phyloP scores from a whole-genome alignment of 352 stramenopile genomes.

The Paralagenidium karlingii region DNA sequence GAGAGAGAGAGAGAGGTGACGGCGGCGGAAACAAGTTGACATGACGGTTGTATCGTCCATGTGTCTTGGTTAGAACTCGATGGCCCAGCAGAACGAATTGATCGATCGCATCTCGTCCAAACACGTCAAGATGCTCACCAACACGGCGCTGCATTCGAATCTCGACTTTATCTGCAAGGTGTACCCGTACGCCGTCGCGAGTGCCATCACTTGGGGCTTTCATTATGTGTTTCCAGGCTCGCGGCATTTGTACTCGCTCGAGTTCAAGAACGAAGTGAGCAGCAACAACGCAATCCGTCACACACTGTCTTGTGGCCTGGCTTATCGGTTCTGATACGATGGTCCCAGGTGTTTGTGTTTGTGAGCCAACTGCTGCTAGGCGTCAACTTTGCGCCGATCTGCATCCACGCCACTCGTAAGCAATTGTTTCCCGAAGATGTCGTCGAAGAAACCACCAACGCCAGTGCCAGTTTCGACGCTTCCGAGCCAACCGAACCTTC shows the following conservation, averaged over 20 bases:
- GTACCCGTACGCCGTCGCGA: constrained; percentile 79
- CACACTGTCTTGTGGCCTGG: no score
- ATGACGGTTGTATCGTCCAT: not conserved
- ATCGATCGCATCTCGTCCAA: constrained; percentile 52
- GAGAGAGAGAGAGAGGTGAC: no score
- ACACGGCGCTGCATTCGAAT: constrained; percentile 36
- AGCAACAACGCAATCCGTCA: not conserved
- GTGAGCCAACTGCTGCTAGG: constrained; percentile 60
- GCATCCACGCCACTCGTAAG: constrained; percentile 47
- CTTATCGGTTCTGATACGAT: not conserved
- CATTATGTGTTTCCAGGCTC: constrained; percentile 83
- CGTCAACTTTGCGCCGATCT: constrained; percentile 45
- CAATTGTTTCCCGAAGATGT: constrained; percentile 71
- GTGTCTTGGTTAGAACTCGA: constrained; percentile 20
- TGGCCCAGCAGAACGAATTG: constrained; percentile 44
- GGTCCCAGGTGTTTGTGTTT: constrained; percentile 38
- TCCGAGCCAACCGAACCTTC: not conserved
- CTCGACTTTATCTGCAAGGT: constrained; percentile 82
- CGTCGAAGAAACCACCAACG: constrained; percentile 23
- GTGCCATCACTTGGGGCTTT: constrained; percentile 70
- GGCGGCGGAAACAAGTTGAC: not conserved
- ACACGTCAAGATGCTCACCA: constrained; percentile 67
- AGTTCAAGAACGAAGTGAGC: constrained; percentile 60
- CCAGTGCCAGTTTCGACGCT: not conserved
- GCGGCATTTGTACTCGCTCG: constrained; percentile 64